Evolutionary conservation across 129 eudicot species (phyloP).

Genomic region (Centrapalus pauciflorus): DNA sequence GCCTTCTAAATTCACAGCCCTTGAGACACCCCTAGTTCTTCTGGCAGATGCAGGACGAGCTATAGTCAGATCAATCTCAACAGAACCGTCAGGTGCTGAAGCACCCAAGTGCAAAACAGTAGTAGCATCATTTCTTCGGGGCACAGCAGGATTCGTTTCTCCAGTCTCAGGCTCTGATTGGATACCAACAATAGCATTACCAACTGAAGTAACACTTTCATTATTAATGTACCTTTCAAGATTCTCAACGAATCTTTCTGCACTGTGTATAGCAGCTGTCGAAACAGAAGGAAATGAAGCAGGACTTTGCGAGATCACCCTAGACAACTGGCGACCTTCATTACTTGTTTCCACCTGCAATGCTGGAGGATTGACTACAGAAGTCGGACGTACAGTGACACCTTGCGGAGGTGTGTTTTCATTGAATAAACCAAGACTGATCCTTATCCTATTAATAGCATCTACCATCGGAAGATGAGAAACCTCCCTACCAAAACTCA

Average conservation of each 20-base stretch:
- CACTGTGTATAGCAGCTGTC: constrained; percentile 33
- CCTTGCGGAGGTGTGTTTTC: constrained; percentile 9
- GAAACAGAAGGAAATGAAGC: constrained; percentile 50
- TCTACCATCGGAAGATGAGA: constrained; percentile 49
- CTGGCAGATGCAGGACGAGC: constrained; percentile 13
- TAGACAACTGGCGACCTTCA: constrained; percentile 35
- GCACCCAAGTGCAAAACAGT: constrained; percentile 19
- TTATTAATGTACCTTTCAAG: constrained; percentile 21
- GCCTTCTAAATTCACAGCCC: constrained; percentile 21
- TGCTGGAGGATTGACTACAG: not conserved
- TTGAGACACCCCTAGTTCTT: constrained; percentile 30
- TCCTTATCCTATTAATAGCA: constrained; percentile 50
- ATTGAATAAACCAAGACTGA: constrained; percentile 24
- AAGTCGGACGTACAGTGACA: not conserved
- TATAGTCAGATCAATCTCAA: constrained; percentile 8
- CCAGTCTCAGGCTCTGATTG: constrained; percentile 16
- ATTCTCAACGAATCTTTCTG: constrained; percentile 41
- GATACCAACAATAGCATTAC: not conserved
- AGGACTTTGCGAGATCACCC: no score
- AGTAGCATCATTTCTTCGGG: constrained; percentile 14
- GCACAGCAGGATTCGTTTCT: constrained; percentile 10
- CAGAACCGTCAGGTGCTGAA: not conserved
- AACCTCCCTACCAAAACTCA: constrained; percentile 15
- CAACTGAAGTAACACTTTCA: constrained; percentile 7
- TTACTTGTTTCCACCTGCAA: constrained; percentile 7